Evolutionary conservation across 805 yeast genomes (phyloP).

Genomic region (Kodamaea neixiangensis): DNA sequence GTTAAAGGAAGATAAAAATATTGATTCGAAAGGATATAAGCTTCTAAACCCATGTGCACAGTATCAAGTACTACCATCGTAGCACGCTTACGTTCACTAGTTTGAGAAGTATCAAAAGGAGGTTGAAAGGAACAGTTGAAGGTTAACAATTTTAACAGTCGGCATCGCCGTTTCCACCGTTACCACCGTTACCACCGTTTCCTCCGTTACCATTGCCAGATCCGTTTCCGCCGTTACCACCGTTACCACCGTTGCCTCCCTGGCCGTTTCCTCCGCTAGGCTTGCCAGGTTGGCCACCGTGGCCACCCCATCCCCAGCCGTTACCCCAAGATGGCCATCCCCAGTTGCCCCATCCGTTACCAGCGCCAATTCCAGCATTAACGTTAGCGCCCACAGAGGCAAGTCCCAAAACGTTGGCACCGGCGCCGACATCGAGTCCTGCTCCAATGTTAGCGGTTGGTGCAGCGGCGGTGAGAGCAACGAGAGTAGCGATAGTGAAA

Average conservation of each 20-base stretch:
- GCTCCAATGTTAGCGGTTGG: background rate
- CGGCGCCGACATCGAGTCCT: background rate
- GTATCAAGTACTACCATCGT: background rate
- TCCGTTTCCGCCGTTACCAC: background rate
- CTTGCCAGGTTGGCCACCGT: background rate
- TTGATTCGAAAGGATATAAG: background rate
- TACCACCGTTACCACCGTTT: background rate
- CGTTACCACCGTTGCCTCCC: background rate
- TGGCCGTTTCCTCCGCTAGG: background rate
- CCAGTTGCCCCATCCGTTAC: background rate
- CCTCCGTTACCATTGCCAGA: background rate
- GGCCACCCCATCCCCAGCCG: background rate
- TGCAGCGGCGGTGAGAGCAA: background rate
- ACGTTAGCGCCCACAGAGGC: background rate
- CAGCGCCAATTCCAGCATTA: background rate
- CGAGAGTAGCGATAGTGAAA: slow-evolving; percentile 1
- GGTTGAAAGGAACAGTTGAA: background rate
- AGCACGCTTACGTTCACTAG: background rate
- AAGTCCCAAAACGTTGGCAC: slow-evolving; percentile 1
- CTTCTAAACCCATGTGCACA: background rate
- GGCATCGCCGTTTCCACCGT: background rate
- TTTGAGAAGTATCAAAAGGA: background rate
- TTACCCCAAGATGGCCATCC: background rate
- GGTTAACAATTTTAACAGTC: background rate
- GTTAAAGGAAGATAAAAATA: background rate